phyloP scores from a whole-genome alignment of 1,284 basidiomycete species.

The Naganishia albida region DNA sequence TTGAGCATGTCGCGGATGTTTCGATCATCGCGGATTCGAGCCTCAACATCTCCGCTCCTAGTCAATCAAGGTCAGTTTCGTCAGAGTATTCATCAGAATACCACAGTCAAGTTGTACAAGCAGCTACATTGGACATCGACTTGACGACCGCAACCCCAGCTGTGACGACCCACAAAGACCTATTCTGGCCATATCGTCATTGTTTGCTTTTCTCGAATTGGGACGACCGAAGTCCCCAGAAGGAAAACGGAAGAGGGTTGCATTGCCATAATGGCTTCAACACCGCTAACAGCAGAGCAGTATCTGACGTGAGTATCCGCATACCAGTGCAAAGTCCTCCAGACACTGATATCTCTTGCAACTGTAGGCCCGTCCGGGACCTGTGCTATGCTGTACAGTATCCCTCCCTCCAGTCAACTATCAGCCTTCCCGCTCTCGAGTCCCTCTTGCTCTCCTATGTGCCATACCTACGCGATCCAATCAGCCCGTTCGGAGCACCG shows the following conservation, averaged over 20 bases:
- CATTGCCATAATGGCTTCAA: slow-evolving; percentile 23
- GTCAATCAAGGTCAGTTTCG: too few species aligned
- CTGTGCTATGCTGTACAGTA: slow-evolving; percentile 28
- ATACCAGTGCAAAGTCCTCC: too few species aligned
- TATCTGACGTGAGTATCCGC: slow-evolving; percentile 16
- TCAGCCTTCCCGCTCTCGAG: slow-evolving; percentile 9
- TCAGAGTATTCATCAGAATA: too few species aligned
- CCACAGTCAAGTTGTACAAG: too few species aligned
- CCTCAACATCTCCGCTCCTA: not conserved
- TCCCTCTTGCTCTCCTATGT: slow-evolving; percentile 28
- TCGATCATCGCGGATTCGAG: not conserved
- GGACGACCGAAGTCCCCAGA: not conserved
- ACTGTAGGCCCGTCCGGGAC: slow-evolving; percentile 29
- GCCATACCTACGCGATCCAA: slow-evolving; percentile 25
- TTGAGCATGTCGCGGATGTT: too few species aligned
- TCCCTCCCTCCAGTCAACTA: slow-evolving; percentile 11
- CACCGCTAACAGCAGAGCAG: slow-evolving; percentile 10
- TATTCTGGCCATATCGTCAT: too few species aligned
- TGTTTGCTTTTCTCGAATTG: too few species aligned
- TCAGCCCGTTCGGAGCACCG: slow-evolving; percentile 22
- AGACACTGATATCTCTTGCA: not conserved
- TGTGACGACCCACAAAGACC: too few species aligned
- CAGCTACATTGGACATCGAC: not conserved
- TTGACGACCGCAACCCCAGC: not conserved
- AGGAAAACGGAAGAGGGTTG: not conserved